Base-by-base conservation (phyloP, 1,284 basidiomycete species). In the Heimioporus punctisporus region DNA sequence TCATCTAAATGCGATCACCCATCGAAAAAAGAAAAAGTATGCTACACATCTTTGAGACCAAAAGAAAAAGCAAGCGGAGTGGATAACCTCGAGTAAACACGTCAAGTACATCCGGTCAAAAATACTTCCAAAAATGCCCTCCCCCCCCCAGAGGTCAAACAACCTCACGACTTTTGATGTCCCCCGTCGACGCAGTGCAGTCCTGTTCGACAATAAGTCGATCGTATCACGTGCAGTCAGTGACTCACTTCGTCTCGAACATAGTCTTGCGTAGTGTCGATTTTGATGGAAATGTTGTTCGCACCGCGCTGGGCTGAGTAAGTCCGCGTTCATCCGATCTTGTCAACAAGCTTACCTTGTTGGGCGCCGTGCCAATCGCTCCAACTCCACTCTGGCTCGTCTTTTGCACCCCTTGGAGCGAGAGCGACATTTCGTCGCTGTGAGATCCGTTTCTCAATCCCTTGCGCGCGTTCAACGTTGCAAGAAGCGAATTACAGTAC, bases 401-500 rank as follows among this genome's bases (percentile, higher is more conserved):
- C 45, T 60, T 69, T 45, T 69, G 63, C 2, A 63, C 58, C 2
- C 70, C 65, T 42, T 73, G 71, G 0, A 70, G 61, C 4, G 70
- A 73, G 4, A 73, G 55, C 1, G 70, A 71, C 71, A 68, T 62
- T 17, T 72, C 66, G 17, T 72, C 68, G 31, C 55, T 61, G 1
- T 45, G 49, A 12, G 55, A 48, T 15, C 60, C 58, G 8, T 67
- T 65, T 4, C 77, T 73, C 51, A 81, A 63, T 15, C 42, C 47
- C 48, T 71, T 71, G 27, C 80, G 78, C 3, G 77, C 80, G 56
- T 82, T 82, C 31, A 82, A 72, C 5, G 77, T 79, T 4, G 79
- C 78, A 28, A 83, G 72, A 21, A 82, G 69, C 6, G 80, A 79
- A 59, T 83, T 82, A 27, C 74, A 74, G 55, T 82, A 83, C 11